A percentile compares a stretch with the other conserved stretches of the same genome.
Evolutionary conservation across 257 asterid species (phyloP).

Genomic region (Cynanchum wilfordii): DNA sequence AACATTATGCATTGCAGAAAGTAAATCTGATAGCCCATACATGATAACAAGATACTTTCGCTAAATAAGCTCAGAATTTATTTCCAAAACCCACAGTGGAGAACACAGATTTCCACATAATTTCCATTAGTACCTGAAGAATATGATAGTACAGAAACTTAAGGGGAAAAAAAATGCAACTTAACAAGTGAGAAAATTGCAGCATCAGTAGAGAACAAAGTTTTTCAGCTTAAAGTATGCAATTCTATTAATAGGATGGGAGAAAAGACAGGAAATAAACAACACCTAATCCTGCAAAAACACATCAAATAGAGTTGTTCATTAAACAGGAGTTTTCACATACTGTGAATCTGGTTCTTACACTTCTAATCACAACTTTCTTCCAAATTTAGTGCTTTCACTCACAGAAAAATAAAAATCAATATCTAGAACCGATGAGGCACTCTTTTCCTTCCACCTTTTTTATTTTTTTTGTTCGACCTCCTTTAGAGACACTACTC

Average conservation of each 20-base stretch:
- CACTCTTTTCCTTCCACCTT: neutral
- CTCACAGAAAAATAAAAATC: too few species aligned
- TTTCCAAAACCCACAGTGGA: neutral
- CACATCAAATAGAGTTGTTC: neutral
- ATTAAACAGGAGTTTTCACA: neutral
- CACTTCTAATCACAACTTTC: neutral
- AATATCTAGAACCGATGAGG: neutral
- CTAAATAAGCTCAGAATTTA: neutral
- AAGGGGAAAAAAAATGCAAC: neutral
- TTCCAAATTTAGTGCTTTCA: neutral
- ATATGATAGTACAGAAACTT: neutral
- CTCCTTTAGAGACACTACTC: neutral
- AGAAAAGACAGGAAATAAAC: neutral
- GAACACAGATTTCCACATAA: neutral
- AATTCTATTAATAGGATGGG: neutral
- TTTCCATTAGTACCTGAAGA: neutral
- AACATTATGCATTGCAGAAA: neutral
- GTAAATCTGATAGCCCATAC: neutral
- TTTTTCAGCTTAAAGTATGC: neutral
- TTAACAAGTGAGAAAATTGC: neutral
- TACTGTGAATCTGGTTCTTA: neutral
- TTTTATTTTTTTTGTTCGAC: neutral
- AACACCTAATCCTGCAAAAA: neutral
- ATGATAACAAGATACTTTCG: neutral
- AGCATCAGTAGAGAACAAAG: neutral